Conservation (phyloP, 2,329 filamentous ascomycete species). For the Neobulgaria alba region DNA sequence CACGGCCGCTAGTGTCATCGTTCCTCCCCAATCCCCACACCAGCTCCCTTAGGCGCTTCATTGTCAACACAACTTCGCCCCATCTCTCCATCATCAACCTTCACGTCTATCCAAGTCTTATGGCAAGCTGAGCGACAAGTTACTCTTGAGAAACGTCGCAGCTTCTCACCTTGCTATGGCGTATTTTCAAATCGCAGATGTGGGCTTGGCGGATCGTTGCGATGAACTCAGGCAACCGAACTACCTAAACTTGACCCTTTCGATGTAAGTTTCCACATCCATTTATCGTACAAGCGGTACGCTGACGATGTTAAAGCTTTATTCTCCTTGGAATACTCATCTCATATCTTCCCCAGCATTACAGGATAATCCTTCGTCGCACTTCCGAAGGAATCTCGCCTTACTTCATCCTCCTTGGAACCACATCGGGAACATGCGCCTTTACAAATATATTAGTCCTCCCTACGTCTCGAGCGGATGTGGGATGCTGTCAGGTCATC, state of each 20-base stretch:
- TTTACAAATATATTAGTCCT: conserved; percentile 90
- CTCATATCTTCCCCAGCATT: conserved; percentile 91
- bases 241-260: conserved; percentile 43
- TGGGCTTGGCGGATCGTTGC: conserved; percentile 33
- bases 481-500: conserved; percentile 77
- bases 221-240: conserved; percentile 42
- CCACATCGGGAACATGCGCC: conserved; percentile 77
- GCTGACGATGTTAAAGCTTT: conserved; percentile 32
- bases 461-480: conserved; percentile 72
- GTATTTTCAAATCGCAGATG: conserved; percentile 8
- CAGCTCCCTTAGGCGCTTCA: no score
- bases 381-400: conserved; percentile 93
- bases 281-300: background rate
- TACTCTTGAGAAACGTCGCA: no score
- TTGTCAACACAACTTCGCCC: no score
- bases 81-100: no score
- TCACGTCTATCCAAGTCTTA: no score
- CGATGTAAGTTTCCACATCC: conserved; percentile 35
- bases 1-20: no score
- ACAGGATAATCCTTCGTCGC: conserved; percentile 75
- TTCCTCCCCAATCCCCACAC: no score
- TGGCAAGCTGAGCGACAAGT: no score
- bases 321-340: conserved; percentile 82
- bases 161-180: no score
- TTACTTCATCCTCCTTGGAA: conserved; percentile 90